These are phyloP conservation scores for Manihot esculenta DNA, from an alignment of 441 rosid genomes.

Conservation along the genomic window DNA sequence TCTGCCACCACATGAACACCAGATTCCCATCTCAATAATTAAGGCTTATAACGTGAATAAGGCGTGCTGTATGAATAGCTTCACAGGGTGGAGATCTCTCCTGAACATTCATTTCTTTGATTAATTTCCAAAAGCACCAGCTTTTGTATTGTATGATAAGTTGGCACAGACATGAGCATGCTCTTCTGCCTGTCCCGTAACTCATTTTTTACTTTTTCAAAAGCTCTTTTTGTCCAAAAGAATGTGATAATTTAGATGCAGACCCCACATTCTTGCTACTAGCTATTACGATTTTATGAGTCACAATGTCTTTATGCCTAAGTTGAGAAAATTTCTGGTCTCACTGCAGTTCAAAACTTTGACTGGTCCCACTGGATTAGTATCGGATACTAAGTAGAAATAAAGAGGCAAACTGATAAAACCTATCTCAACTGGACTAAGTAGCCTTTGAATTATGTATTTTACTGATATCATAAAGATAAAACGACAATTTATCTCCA, in stretches of 20 bases:
- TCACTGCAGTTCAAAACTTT: slow-evolving; percentile 1
- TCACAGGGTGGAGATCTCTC: slow-evolving; percentile 6
- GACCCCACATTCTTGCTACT: slow-evolving; percentile 30
- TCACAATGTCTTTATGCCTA: not conserved
- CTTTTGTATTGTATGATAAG: slow-evolving; percentile 29
- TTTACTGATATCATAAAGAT: slow-evolving; percentile 8
- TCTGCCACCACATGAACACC: slow-evolving; percentile 32
- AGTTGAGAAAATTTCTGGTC: not conserved
- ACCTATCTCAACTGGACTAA: too few species aligned
- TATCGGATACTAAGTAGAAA: not conserved
- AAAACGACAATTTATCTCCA: slow-evolving; percentile 5
- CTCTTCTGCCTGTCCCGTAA: slow-evolving; percentile 42
- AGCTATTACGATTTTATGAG: slow-evolving; percentile 4
- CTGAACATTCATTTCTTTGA: slow-evolving; percentile 10
- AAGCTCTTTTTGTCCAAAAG: slow-evolving; percentile 25
- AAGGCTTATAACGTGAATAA: slow-evolving; percentile 5
- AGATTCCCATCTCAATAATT: slow-evolving; percentile 29
- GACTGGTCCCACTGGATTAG: not conserved
- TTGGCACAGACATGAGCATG: slow-evolving; percentile 39
- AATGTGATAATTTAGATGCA: slow-evolving; percentile 28
- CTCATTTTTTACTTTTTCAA: slow-evolving; percentile 34
- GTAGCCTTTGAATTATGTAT: slow-evolving; percentile 20
- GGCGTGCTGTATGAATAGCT: slow-evolving; percentile 9
- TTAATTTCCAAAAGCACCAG: slow-evolving; percentile 24
- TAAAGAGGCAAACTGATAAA: not conserved